Evolutionary conservation across 2,329 filamentous ascomycete genomes (phyloP), one percentile per base, ranked within the genome.

Genomic region (Tympanopsis confertula): DNA sequence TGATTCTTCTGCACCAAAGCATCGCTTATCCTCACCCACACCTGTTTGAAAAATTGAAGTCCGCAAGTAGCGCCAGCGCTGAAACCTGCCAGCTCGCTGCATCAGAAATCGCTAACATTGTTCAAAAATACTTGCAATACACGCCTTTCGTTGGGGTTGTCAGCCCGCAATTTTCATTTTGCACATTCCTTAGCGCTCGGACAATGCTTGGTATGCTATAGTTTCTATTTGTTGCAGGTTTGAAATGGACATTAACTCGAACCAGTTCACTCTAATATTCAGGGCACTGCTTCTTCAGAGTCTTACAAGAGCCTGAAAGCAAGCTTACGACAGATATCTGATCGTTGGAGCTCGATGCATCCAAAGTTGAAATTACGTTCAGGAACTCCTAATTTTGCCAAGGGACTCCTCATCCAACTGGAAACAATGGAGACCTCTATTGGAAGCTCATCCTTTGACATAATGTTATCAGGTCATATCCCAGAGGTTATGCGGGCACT

Each of bases 51-150:
- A 42, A 50, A 37, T 51, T 58, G 3, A 51, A 54, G 38, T 43
- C 69, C 4, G 66, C 67, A 0, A 66, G 57, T 36, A 47, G 53
- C 3, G 66, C 57, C 29, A 68, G 63, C 35, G 63, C 64, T 2
- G 66, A 70, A 39, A 69, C 67, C 0, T 70, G 67, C 40, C 53
- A 65, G 24, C 46, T 56, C 1, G 66, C 67, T 0, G 65, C 66
- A 0, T 48, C 57, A 0, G 66, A 70, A 39, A 68, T 60, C 0
- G 54, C 65, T 0, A 61, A 56, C 1, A 70, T 70, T 20, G 57
- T 58, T 0, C 50, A 55, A 4, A 66, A 68, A 38, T 70, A 66
- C 41, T 50, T 70, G 1, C 54, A 60, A 17, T 52, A 61, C 42
- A 53, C 58, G 1, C 44, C 52, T 2, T 24, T 30, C 1, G 41